phyloP scores from a whole-genome alignment of 257 asterid species.

The Jacaranda mimosifolia region DNA sequence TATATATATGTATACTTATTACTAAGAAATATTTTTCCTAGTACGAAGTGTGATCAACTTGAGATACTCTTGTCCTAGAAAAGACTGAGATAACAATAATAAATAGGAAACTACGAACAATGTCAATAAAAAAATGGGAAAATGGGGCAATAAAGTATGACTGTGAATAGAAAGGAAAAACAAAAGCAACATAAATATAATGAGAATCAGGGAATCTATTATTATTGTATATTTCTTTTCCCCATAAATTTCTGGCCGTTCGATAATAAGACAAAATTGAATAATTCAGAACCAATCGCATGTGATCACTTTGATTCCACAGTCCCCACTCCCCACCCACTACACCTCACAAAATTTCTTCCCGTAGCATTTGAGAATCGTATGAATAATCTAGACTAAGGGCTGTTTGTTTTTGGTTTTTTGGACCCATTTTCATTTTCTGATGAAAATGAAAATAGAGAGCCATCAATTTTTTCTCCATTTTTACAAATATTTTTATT shows the following conservation, averaged over 20 bases:
- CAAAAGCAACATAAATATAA: not conserved
- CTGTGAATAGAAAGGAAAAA: too few relatives aligned
- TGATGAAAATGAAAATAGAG: too few relatives aligned
- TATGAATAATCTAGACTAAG: too few relatives aligned
- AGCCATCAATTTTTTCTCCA: too few relatives aligned
- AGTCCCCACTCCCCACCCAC: not conserved
- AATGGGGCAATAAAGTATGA: not conserved
- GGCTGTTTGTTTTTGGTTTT: too few relatives aligned
- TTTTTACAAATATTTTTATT: too few relatives aligned
- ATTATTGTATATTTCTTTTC: not conserved
- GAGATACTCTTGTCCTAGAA: conserved; percentile 10
- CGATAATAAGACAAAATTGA: conserved; percentile 20
- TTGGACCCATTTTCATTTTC: too few relatives aligned
- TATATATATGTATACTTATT: too few relatives aligned
- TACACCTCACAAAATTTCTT: too few relatives aligned
- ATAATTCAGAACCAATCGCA: conserved; percentile 31
- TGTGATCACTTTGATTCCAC: conserved; percentile 12
- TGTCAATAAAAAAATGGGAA: not conserved
- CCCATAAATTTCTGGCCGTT: not conserved
- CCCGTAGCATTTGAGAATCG: too few relatives aligned
- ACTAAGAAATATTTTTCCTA: not conserved
- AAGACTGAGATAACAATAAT: not conserved
- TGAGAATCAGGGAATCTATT: conserved; percentile 23
- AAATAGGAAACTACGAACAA: not conserved
- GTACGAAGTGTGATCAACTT: not conserved